phyloP scores from a whole-genome alignment of 306 rosid genomes.

The Vachellia pachyceras region DNA sequence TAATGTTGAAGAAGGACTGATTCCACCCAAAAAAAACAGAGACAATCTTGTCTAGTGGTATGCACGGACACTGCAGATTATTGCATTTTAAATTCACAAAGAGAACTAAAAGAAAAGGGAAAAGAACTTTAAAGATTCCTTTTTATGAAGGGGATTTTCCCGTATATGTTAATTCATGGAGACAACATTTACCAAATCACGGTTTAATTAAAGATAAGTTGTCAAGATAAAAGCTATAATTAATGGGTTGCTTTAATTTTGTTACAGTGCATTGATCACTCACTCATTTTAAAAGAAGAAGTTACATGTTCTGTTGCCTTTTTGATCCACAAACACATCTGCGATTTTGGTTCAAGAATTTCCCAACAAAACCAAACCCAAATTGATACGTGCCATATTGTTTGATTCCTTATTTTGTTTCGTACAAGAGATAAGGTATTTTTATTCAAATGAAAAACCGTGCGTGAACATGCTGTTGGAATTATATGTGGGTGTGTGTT shows the following conservation, averaged over 20 bases:
- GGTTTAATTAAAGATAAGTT: not conserved
- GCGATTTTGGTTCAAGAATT: not conserved
- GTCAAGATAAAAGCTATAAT: too few relatives aligned
- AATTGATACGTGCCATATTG: not conserved
- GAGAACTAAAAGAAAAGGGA: not conserved
- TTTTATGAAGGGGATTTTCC: not conserved
- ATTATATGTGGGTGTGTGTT: too few relatives aligned
- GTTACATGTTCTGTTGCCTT: not conserved
- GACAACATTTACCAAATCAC: not conserved
- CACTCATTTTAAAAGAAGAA: too few relatives aligned
- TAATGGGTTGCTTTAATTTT: too few relatives aligned
- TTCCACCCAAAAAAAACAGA: too few relatives aligned
- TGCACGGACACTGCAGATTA: not conserved
- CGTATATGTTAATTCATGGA: not conserved
- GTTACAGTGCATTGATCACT: not conserved
- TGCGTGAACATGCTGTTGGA: too few relatives aligned
- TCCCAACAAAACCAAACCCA: not conserved
- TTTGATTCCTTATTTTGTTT: constrained; percentile 11
- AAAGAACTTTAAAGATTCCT: not conserved
- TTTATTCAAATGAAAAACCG: too few relatives aligned
- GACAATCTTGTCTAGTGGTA: not conserved
- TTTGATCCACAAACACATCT: not conserved
- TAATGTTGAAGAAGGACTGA: too few relatives aligned
- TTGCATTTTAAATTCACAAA: not conserved
- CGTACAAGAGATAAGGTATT: constrained; percentile 2